These are phyloP conservation scores for Dacryopinax primogenitus DNA, from an alignment of 768 basidiomycete genomes.

Conservation along the genomic window DNA sequence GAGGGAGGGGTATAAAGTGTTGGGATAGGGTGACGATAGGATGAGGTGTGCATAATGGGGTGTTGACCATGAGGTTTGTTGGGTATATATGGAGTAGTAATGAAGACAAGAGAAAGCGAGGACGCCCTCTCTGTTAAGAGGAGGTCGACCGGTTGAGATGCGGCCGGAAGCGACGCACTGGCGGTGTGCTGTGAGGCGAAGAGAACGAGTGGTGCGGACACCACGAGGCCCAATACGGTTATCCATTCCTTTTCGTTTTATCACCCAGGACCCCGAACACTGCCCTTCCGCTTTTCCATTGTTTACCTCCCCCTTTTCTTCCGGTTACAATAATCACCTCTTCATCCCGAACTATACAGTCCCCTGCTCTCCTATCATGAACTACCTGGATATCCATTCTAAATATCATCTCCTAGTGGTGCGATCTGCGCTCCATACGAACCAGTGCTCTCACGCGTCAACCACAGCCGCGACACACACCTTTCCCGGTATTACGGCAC, in stretches of 20 bases:
- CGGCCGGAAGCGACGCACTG: neutral
- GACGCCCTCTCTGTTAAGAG: neutral
- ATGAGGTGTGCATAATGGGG: neutral
- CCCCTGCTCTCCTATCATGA: neutral
- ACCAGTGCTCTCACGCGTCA: too few species aligned
- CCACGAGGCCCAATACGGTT: conserved; percentile 4
- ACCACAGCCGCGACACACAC: too few species aligned
- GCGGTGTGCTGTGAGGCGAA: conserved; percentile 6
- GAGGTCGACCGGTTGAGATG: neutral
- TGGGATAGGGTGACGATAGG: conserved; percentile 1
- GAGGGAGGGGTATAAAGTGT: conserved; percentile 5
- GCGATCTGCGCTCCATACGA: too few species aligned
- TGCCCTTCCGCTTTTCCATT: neutral
- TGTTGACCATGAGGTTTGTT: neutral
- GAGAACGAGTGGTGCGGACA: conserved; percentile 4
- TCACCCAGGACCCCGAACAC: neutral
- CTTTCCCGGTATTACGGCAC: too few species aligned
- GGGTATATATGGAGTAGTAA: neutral
- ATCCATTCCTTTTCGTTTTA: neutral
- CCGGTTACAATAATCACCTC: neutral
- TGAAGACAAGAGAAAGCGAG: conserved; percentile 1
- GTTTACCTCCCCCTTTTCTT: neutral
- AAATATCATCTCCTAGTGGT: too few species aligned
- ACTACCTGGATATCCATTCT: too few species aligned
- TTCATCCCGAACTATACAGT: neutral